These are phyloP conservation scores for Magnusiomyces sp. DNA, from an alignment of 1,139 yeast species.

Conservation along the genomic window DNA sequence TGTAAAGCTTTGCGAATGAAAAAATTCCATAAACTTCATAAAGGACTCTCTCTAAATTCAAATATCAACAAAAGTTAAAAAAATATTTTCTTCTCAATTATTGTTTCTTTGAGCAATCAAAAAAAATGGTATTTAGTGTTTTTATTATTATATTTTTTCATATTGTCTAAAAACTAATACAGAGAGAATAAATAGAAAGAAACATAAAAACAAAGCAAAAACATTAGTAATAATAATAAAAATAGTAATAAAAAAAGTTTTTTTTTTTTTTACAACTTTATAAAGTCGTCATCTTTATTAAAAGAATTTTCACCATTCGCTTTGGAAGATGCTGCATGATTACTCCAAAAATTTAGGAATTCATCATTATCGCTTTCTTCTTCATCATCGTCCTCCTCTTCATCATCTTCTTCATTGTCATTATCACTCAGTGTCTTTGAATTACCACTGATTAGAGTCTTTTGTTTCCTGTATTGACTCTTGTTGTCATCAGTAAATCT, in stretches of 20 bases:
- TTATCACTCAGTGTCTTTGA: not conserved
- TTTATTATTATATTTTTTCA: not conserved
- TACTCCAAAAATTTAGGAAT: not conserved
- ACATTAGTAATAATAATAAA: not conserved
- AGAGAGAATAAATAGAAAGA: not conserved
- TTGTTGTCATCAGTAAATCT: too few relatives aligned
- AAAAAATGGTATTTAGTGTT: too few relatives aligned
- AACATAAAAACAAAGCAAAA: not conserved
- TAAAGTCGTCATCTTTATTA: constrained; percentile 1
- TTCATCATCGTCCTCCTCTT: not conserved
- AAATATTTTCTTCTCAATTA: too few relatives aligned
- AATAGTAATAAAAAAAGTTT: too few relatives aligned
- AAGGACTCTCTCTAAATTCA: too few relatives aligned
- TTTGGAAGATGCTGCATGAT: not conserved
- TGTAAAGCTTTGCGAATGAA: too few relatives aligned
- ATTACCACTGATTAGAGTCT: not conserved
- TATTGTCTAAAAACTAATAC: not conserved
- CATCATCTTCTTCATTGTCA: not conserved
- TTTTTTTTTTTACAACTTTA: not conserved
- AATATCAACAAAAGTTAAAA: too few relatives aligned
- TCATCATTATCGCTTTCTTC: not conserved
- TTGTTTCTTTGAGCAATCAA: too few relatives aligned
- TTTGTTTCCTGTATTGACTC: not conserved
- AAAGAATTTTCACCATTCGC: not conserved
- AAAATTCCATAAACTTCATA: too few relatives aligned